These are phyloP conservation scores for Calonectria pseudoturangicola DNA, from an alignment of 2,329 filamentous ascomycete species.

Conservation along the genomic window DNA sequence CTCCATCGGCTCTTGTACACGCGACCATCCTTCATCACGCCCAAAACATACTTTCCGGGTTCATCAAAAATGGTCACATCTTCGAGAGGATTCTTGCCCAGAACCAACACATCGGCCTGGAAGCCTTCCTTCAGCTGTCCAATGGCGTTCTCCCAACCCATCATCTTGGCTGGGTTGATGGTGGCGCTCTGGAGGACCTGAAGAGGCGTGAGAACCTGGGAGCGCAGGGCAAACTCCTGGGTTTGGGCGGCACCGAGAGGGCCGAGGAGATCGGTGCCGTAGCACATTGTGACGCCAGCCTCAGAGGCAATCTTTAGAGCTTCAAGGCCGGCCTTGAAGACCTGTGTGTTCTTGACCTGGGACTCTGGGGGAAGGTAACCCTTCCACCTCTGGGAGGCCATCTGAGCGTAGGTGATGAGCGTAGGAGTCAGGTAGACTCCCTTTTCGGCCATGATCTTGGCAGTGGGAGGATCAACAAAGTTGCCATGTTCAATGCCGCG, in stretches of 20 bases:
- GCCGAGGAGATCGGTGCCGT: constrained; percentile 64
- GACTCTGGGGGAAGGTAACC: constrained; percentile 66
- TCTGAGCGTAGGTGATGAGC: constrained; percentile 69
- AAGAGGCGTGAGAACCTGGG: constrained; percentile 44
- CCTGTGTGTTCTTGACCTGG: constrained; percentile 68
- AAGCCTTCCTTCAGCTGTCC: constrained; percentile 71
- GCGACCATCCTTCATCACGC: constrained; percentile 71
- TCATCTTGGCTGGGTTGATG: constrained; percentile 69
- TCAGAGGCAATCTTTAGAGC: constrained; percentile 69
- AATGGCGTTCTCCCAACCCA: constrained; percentile 65
- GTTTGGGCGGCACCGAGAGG: constrained; percentile 56
- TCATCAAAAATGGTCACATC: constrained; percentile 70
- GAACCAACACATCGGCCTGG: constrained; percentile 70
- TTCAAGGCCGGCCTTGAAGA: constrained; percentile 67
- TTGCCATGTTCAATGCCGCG: constrained; percentile 70
- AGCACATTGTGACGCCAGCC: constrained; percentile 73
- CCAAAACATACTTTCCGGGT: constrained; percentile 67
- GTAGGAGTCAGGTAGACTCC: constrained; percentile 72
- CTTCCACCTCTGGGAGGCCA: constrained; percentile 64
- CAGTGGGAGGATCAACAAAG: constrained; percentile 62
- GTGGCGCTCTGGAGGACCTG: constrained; percentile 56
- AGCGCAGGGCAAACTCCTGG: constrained; percentile 56
- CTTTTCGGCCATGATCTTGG: constrained; percentile 69
- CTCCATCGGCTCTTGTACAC: constrained; percentile 49
- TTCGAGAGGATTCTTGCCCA: constrained; percentile 72